These are phyloP conservation scores for Trichoderma sp. DNA, from an alignment of 2,329 filamentous ascomycete species.

Conservation along the genomic window DNA sequence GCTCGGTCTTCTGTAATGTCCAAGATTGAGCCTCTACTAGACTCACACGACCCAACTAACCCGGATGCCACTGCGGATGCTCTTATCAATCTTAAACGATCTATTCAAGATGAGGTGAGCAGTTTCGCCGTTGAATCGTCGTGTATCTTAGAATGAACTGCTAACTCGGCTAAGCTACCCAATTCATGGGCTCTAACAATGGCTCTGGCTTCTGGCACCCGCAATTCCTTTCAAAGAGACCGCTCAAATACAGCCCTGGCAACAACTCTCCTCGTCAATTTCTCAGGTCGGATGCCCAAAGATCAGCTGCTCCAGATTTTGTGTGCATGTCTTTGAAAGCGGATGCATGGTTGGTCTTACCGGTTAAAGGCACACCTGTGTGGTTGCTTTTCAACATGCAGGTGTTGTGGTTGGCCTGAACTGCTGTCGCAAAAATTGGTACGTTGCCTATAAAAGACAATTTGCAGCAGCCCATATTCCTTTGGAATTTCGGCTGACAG, in stretches of 20 bases:
- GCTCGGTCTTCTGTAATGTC: slow-evolving; percentile 16
- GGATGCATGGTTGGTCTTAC: neutral
- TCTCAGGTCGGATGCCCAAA: slow-evolving; percentile 28
- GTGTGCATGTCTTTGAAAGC: slow-evolving; percentile 27
- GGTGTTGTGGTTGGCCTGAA: neutral
- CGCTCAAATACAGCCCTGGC: slow-evolving; percentile 30
- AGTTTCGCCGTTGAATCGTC: neutral
- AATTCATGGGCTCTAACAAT: slow-evolving; percentile 30
- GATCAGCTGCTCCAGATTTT: slow-evolving; percentile 29
- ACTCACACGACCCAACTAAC: slow-evolving; percentile 21
- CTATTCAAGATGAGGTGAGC: slow-evolving; percentile 28
- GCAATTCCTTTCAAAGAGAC: slow-evolving; percentile 24
- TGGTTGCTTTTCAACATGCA: neutral
- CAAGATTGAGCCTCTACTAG: slow-evolving; percentile 23
- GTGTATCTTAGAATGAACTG: neutral
- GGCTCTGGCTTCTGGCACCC: slow-evolving; percentile 25
- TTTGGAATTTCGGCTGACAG: neutral
- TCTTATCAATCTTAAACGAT: slow-evolving; percentile 24
- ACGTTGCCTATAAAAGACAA: neutral
- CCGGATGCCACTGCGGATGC: slow-evolving; percentile 15
- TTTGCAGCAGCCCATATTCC: neutral
- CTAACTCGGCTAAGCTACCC: slow-evolving; percentile 23
- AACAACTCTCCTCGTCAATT: slow-evolving; percentile 28
- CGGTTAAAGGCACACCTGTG: neutral
- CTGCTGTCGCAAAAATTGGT: neutral